Conservation (phyloP, 768 basidiomycete species). For the Serendipita sp. region DNA sequence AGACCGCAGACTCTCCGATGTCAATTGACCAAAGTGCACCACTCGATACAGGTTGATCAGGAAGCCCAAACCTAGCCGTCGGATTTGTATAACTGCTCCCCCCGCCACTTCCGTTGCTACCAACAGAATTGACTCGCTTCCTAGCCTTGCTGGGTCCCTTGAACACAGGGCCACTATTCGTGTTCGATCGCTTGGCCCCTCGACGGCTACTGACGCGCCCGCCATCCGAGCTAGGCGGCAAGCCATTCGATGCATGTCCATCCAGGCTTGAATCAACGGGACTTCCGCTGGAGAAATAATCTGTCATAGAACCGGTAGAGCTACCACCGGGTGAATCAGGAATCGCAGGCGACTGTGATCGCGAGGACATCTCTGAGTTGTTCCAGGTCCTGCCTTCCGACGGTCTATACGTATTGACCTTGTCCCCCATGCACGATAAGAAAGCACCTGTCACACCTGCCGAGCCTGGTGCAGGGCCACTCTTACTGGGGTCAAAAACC, state of each 20-base stretch:
- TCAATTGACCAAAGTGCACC: conserved; percentile 80
- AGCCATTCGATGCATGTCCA: conserved; percentile 2
- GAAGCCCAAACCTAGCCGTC: neutral
- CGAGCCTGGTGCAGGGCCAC: conserved; percentile 51
- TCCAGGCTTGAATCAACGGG: neutral
- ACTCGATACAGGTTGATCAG: conserved; percentile 27
- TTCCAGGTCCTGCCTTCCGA: conserved; percentile 75
- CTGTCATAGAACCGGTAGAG: conserved; percentile 23
- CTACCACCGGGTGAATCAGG: conserved; percentile 51
- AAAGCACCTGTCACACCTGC: conserved; percentile 69
- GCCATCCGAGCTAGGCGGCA: conserved; percentile 52
- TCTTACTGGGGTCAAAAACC: conserved; percentile 59
- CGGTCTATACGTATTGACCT: conserved; percentile 79
- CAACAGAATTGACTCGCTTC: conserved; percentile 46
- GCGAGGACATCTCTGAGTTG: conserved; percentile 20
- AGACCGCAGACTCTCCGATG: conserved; percentile 84
- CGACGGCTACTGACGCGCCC: conserved; percentile 59
- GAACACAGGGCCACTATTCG: conserved; percentile 47
- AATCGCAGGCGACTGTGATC: conserved; percentile 25
- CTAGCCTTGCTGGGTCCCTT: conserved; percentile 34
- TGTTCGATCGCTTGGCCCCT: conserved; percentile 42
- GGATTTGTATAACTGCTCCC: conserved; percentile 18
- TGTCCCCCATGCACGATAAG: conserved; percentile 83
- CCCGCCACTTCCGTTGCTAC: conserved; percentile 45
- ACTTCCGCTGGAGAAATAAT: conserved; percentile 25